phyloP scores from a whole-genome alignment of 2,329 filamentous ascomycete species.

The Epichloe hybrida region DNA sequence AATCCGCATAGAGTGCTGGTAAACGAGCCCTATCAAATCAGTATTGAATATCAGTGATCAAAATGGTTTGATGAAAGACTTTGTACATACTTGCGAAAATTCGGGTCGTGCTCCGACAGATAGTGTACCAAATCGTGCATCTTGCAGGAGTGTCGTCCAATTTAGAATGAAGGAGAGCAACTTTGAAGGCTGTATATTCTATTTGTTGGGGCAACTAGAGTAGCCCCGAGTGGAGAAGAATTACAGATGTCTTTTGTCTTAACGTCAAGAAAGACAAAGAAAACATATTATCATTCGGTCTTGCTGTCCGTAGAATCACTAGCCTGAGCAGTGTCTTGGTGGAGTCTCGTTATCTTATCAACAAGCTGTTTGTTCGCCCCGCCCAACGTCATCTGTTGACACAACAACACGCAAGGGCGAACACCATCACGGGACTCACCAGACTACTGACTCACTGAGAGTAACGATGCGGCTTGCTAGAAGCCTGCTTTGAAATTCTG shows the following conservation, averaged over 20 bases:
- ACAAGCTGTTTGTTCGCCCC: neutral
- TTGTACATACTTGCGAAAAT: slow-evolving; percentile 40
- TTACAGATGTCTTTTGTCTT: too few species aligned
- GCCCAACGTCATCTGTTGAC: neutral
- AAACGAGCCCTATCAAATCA: slow-evolving; percentile 51
- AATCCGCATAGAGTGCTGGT: slow-evolving; percentile 80
- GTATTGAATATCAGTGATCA: neutral
- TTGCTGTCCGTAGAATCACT: neutral
- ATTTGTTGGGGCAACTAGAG: neutral
- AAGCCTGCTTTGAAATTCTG: too few species aligned
- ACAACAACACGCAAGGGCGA: too few species aligned
- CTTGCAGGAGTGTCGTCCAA: neutral
- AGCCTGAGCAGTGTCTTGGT: neutral
- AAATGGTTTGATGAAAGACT: neutral
- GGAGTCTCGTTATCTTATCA: neutral
- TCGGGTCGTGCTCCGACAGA: slow-evolving; percentile 44
- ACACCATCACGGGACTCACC: too few species aligned
- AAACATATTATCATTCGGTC: too few species aligned
- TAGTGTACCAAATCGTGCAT: slow-evolving; percentile 60
- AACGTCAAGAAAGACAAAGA: too few species aligned
- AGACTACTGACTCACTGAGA: too few species aligned
- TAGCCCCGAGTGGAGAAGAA: too few species aligned
- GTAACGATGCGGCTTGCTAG: too few species aligned
- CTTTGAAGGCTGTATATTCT: neutral
- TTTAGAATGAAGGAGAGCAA: neutral